A percentile compares a stretch with the other conserved stretches of the same genome.
Evolutionary conservation across 2,329 filamentous ascomycete species (phyloP).

Genomic region (Penicillium sumatraense): DNA sequence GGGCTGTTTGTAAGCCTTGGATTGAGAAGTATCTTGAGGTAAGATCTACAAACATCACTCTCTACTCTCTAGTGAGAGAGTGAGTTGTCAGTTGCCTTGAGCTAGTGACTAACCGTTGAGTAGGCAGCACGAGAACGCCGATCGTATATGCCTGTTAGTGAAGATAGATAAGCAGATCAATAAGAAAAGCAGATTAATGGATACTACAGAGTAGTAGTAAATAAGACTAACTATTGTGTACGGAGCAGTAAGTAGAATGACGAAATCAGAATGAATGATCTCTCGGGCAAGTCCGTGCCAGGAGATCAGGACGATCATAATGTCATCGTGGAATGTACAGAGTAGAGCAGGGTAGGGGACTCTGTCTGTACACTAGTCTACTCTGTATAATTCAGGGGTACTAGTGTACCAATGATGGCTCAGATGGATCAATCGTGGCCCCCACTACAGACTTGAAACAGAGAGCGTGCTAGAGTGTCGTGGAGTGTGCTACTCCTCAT

Average conservation of each 20-base stretch:
- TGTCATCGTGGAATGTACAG: conserved; percentile 15
- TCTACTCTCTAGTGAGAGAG: too few relatives aligned
- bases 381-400: too few relatives aligned
- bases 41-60: too few relatives aligned
- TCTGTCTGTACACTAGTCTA: too few relatives aligned
- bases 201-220: neutral
- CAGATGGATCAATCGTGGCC: too few relatives aligned
- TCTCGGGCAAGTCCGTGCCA: conserved; percentile 8
- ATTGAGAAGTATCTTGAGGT: conserved; percentile 61
- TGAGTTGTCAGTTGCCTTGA: conserved; percentile 1
- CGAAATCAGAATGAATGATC: neutral
- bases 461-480: too few relatives aligned
- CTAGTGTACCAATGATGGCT: too few relatives aligned
- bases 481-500: too few relatives aligned
- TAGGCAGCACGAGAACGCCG: conserved; percentile 54
- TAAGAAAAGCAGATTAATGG: neutral
- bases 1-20: conserved; percentile 65
- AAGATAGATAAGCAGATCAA: conserved; percentile 2
- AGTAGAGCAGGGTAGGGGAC: neutral
- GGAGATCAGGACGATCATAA: conserved; percentile 8
- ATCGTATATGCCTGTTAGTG: conserved; percentile 57
- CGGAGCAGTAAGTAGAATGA: neutral
- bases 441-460: too few relatives aligned
- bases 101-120: neutral
- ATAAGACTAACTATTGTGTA: neutral